Evolutionary conservation across 805 yeast genomes (phyloP).

Genomic region (Saturnispora kantuleensis): DNA sequence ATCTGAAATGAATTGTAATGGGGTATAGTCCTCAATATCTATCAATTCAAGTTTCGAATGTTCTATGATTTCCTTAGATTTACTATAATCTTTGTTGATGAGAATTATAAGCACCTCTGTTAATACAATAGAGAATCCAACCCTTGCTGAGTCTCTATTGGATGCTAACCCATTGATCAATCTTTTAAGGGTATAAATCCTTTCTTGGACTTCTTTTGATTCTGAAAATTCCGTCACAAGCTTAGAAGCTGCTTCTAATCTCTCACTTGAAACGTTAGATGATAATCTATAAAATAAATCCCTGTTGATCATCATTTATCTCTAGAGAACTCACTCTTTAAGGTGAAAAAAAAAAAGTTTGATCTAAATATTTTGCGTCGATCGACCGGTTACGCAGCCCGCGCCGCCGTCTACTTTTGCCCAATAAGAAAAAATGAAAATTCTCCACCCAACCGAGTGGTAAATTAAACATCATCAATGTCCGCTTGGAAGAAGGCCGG

Average conservation of each 20-base stretch:
- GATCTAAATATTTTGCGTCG: background rate
- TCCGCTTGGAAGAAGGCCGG: slow-evolving; percentile 61
- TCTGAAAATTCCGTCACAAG: slow-evolving; percentile 50
- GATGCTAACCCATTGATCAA: slow-evolving; percentile 75
- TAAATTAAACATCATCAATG: slow-evolving; percentile 26
- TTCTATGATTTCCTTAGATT: background rate
- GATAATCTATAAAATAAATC: slow-evolving; percentile 73
- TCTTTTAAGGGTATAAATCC: slow-evolving; percentile 74
- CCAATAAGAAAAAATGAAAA: background rate
- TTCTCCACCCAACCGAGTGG: slow-evolving; percentile 1
- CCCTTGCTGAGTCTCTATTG: slow-evolving; percentile 70
- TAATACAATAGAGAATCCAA: slow-evolving; percentile 83
- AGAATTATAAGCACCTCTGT: slow-evolving; percentile 48
- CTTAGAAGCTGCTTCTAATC: slow-evolving; percentile 61
- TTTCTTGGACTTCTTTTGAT: slow-evolving; percentile 42
- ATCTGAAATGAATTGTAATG: slow-evolving; percentile 29
- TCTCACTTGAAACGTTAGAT: slow-evolving; percentile 63
- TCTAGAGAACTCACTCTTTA: background rate
- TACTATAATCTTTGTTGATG: slow-evolving; percentile 9
- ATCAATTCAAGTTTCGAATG: background rate
- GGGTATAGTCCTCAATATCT: slow-evolving; percentile 26
- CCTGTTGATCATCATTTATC: slow-evolving; percentile 43
- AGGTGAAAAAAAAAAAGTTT: background rate
- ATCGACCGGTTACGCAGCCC: slow-evolving; percentile 9
- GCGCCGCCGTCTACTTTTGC: background rate